Percentiles rank a stretch among this genome's conserved stretches.
These are phyloP conservation scores for Vanrija sp. DNA, from an alignment of 1,284 basidiomycete species.

Conservation along the genomic window DNA sequence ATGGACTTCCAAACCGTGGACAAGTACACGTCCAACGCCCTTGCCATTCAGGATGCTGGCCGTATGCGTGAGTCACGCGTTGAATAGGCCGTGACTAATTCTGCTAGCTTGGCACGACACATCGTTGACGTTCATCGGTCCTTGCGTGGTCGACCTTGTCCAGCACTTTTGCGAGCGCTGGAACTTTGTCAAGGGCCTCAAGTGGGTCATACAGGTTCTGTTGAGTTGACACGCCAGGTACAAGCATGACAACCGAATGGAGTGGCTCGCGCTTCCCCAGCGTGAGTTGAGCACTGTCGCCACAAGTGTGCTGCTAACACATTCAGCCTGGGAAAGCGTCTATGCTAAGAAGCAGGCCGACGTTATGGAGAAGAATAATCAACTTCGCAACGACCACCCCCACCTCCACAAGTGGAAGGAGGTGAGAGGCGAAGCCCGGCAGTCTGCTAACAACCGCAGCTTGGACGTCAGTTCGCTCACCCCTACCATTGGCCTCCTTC, in stretches of 20 bases:
- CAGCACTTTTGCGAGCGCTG: slow-evolving; percentile 79
- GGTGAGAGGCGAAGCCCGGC: slow-evolving; percentile 11
- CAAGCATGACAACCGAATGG: slow-evolving; percentile 54
- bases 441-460: slow-evolving; percentile 8
- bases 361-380: slow-evolving; percentile 23
- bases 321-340: slow-evolving; percentile 40
- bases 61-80: slow-evolving; percentile 50
- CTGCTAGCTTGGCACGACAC: slow-evolving; percentile 50
- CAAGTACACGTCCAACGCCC: slow-evolving; percentile 69
- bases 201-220: not conserved
- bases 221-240: slow-evolving; percentile 40
- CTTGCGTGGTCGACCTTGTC: slow-evolving; percentile 77
- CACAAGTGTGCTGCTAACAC: not conserved
- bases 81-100: not conserved
- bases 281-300: slow-evolving; percentile 22
- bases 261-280: slow-evolving; percentile 81
- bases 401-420: slow-evolving; percentile 46
- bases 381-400: slow-evolving; percentile 45
- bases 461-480: slow-evolving; percentile 42
- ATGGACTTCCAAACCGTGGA: slow-evolving; percentile 60
- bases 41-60: slow-evolving; percentile 66
- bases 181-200: slow-evolving; percentile 44
- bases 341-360: slow-evolving; percentile 29
- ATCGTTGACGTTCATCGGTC: slow-evolving; percentile 73
- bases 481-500: slow-evolving; percentile 48